Base-by-base conservation (phyloP, 441 rosid genomes). In the Jatropha podagrica region DNA sequence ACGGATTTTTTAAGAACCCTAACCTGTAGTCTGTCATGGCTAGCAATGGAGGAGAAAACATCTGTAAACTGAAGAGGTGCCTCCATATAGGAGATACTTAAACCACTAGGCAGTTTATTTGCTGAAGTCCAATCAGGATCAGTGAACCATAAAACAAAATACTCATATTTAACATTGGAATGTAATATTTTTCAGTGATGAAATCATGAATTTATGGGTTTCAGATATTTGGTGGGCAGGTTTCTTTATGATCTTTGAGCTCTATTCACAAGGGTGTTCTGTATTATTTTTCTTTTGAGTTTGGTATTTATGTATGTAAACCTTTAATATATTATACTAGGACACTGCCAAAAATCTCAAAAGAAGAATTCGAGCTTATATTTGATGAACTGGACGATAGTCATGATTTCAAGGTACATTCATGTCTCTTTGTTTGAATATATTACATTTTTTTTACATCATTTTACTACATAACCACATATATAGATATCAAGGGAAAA, bases 311-410 rank as follows among this genome's bases (percentile, higher is more conserved):
- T 51, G 51, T 62, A 55, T 75, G 61, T 62, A 70, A 74, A 27
- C 62, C 32, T 38, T 75, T 60, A 70, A 76, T 37, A 23, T 38
- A 75, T 11, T 81, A 80, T 44, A 46, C 54, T 78, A 93, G 99
- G 91, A 86, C 96, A 70, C 78, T 96, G 82, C 98, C 99, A 18
- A 96, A 91, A 71, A 96, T 89, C 78, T 88, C 97, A 62, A 80
- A 72, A 60, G 98, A 96, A 82, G 99, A 96, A 65, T 96, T 91
- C 69, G 95, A 81, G 83, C 80, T 92, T 59, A 94, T 96, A 83
- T 96, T 96, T 85, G 87, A 81, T 84, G 98, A 91, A 80, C 88
- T 96, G 83, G 99, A 96, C 80, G 99, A 96, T 81, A 84, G 86
- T 81, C 89, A 65, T 83, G 99, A 96, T 85, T 92, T 96, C 83